phyloP scores from a whole-genome alignment of 2,329 filamentous ascomycete genomes.

The Neofusicoccum cordaticola region DNA sequence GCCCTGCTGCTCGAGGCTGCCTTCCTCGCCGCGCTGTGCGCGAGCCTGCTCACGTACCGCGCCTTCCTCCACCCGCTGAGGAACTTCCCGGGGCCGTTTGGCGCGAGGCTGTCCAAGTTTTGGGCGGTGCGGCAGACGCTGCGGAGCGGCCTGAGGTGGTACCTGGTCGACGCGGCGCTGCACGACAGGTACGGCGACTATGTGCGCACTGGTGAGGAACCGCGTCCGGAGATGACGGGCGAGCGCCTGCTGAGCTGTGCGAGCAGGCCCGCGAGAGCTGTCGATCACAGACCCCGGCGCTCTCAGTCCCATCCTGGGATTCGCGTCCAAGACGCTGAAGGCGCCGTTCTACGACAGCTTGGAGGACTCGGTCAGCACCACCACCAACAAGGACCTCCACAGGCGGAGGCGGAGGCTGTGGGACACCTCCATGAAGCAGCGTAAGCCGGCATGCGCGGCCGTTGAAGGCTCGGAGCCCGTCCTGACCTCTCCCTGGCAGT shows the following conservation, averaged over 20 bases:
- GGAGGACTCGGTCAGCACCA: constrained; percentile 27
- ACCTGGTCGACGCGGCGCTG: not conserved
- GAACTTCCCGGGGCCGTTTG: constrained; percentile 35
- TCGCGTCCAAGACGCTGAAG: not conserved
- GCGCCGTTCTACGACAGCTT: constrained; percentile 20
- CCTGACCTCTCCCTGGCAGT: not conserved
- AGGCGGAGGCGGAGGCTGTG: constrained; percentile 30
- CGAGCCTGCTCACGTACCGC: constrained; percentile 20
- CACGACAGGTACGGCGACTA: constrained; percentile 16
- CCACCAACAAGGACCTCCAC: constrained; percentile 31
- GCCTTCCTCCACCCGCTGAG: constrained; percentile 33
- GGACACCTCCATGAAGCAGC: constrained; percentile 33
- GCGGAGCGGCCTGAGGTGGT: not conserved
- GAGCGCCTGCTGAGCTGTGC: constrained; percentile 13
- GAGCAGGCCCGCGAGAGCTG: not conserved
- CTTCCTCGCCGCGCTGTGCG: not conserved
- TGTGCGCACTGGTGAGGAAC: constrained; percentile 24
- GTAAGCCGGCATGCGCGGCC: not conserved
- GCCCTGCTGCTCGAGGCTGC: not conserved
- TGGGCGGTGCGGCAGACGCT: not conserved
- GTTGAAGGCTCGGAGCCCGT: not conserved
- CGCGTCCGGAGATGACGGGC: constrained; percentile 25
- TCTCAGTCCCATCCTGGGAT: not conserved
- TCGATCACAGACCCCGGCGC: not conserved
- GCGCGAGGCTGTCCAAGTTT: constrained; percentile 26